phyloP scores from a whole-genome alignment of 164 flowering plant species.

The Aristolochia californica region DNA sequence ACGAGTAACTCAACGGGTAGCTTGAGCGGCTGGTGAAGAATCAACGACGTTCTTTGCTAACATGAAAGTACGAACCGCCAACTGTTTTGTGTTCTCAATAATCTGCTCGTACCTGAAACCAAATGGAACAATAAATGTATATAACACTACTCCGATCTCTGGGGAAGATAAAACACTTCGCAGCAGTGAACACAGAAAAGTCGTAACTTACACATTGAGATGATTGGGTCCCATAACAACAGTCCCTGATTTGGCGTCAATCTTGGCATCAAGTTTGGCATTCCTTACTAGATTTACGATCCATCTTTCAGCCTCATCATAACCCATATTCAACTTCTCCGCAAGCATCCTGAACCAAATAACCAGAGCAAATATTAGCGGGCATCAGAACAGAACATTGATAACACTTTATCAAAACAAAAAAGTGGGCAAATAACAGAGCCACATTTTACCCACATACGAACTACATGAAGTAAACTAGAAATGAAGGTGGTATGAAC shows the following conservation, averaged over 20 bases:
- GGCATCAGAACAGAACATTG: no score
- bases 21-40: conserved; percentile 29
- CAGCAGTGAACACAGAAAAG: background rate
- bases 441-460: no score
- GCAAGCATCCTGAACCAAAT: conserved; percentile 61
- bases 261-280: conserved; percentile 90
- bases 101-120: conserved; percentile 77
- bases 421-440: no score
- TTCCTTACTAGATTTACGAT: conserved; percentile 79
- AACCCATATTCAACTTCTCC: conserved; percentile 77
- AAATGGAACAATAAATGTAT: background rate
- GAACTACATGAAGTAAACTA: no score
- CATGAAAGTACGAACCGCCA: conserved; percentile 75
- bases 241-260: conserved; percentile 75
- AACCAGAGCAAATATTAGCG: no score
- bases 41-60: conserved; percentile 63
- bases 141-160: background rate
- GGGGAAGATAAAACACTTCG: no score
- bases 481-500: no score
- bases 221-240: conserved; percentile 75
- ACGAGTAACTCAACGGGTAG: conserved; percentile 53
- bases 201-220: conserved; percentile 67
- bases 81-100: conserved; percentile 75
- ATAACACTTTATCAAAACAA: no score
- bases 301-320: conserved; percentile 98